Base-by-base conservation (phyloP, 2,329 filamentous ascomycete species). In the Colletotrichum sp. region DNA sequence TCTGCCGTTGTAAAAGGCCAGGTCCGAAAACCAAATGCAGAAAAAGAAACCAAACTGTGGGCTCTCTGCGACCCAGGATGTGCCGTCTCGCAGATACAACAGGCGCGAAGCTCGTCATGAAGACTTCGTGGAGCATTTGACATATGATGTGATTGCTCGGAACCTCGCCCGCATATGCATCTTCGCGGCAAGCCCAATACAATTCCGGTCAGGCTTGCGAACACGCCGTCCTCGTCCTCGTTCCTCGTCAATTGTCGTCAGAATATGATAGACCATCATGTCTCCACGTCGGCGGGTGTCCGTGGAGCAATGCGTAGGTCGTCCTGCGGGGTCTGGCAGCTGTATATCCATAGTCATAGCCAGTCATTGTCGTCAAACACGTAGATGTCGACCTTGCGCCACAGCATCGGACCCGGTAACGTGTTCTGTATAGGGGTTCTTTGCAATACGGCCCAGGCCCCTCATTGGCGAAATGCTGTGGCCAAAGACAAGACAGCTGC, bases 171-270 rank as follows among this genome's bases (percentile, higher is more conserved):
- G 34, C 64, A 59, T 24, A 52, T 74, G 71, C 57, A 76, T 59
- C 52, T 44, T 74, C 30, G 44, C 64, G 44, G 44, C 57, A 69
- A n/a, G 57, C 12, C 16, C 36, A 48, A 39, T 12, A 69, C 70
- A 16, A 44, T 69, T 60, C 26, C 16, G 69, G 74, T 39, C 9
- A 72, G 26, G 64, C 34, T 69, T 76, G 71, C 71, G 71, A 69
- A 10, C 10, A 26, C 36, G 16, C 55, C 9, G 28, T 28, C 24
- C 65, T 59, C 36, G 48, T 36, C 26, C 39, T 68, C 32, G 55
- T 62, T 36, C 26, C 39, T 68, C 32, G 63, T 62, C 59, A 62
- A 22, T 48, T 52, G 36, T 48, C 36, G 66, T 68, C 48, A 59
- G n/a, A 39, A 59, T 44, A 67, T 48, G 60, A 26, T 28, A 39